phyloP scores from a whole-genome alignment of 129 eudicot species.

The Chrysanthemum lavandulifolium region DNA sequence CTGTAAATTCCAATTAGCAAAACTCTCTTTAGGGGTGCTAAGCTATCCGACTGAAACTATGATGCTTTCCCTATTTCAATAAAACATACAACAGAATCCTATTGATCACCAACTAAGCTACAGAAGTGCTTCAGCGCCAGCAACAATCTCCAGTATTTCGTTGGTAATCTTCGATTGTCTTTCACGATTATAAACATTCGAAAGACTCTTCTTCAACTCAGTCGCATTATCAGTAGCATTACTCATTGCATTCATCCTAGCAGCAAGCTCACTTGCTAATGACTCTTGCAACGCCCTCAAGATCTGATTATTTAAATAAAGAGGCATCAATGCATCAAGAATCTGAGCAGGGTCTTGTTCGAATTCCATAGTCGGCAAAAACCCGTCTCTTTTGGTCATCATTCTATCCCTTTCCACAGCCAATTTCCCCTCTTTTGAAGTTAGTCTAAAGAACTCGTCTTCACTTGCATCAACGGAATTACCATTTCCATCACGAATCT shows the following conservation, averaged over 20 bases:
- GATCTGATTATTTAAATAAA: conserved; percentile 80
- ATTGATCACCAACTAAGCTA: conserved; percentile 24
- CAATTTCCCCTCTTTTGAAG: conserved; percentile 65
- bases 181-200: conserved; percentile 57
- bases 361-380: conserved; percentile 62
- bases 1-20: background rate
- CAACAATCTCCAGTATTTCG: conserved; percentile 76
- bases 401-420: conserved; percentile 58
- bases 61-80: conserved; percentile 5
- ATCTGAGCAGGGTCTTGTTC: conserved; percentile 93
- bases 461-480: conserved; percentile 57
- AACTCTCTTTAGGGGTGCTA: background rate
- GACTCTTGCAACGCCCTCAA: conserved; percentile 93
- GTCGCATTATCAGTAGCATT: conserved; percentile 75
- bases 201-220: conserved; percentile 57
- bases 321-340: conserved; percentile 92
- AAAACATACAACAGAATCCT: background rate
- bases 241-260: conserved; percentile 93
- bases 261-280: conserved; percentile 79
- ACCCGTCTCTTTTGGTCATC: conserved; percentile 23
- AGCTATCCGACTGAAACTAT: background rate
- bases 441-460: conserved; percentile 76
- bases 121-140: conserved; percentile 66
- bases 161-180: conserved; percentile 78
- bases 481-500: conserved; percentile 58